Evolutionary conservation across 495 filamentous ascomycete species (phyloP).

Genomic region (Penicillium angulare): DNA sequence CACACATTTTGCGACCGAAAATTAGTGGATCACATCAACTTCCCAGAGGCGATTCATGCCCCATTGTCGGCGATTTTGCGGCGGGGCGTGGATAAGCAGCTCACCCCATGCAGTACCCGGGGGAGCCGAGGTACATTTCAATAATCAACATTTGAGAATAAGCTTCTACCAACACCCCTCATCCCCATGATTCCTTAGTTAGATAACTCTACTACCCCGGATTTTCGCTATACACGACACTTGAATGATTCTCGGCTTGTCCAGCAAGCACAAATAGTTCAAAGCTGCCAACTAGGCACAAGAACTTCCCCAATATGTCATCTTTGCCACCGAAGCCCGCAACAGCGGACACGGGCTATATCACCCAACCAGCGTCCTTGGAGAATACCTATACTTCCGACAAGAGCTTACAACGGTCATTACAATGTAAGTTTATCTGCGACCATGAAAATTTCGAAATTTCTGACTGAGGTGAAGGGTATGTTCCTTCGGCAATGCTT

Average conservation of each 20-base stretch:
- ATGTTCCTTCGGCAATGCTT: slow-evolving; percentile 23
- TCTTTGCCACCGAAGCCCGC: slow-evolving; percentile 39
- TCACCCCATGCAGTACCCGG: too few species aligned
- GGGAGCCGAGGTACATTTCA: slow-evolving; percentile 18
- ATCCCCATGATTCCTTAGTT: not conserved
- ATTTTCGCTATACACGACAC: not conserved
- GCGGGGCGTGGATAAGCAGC: too few species aligned
- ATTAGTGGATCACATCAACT: too few species aligned
- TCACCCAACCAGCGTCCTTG: slow-evolving; percentile 27
- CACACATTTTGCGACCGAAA: too few species aligned
- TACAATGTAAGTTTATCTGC: slow-evolving; percentile 21
- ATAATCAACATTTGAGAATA: not conserved
- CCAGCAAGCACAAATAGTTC: too few species aligned
- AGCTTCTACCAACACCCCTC: slow-evolving; percentile 8
- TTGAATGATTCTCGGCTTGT: too few species aligned
- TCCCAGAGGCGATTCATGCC: too few species aligned
- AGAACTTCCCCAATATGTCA: slow-evolving; percentile 26
- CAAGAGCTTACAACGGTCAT: slow-evolving; percentile 21
- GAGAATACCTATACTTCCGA: slow-evolving; percentile 37
- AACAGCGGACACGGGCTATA: slow-evolving; percentile 32
- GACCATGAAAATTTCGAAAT: not conserved
- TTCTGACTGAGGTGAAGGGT: slow-evolving; percentile 22
- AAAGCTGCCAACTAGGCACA: too few species aligned
- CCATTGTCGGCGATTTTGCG: not conserved
- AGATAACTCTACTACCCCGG: not conserved